Percentiles rank a stretch among this genome's conserved stretches.
phyloP scores from a whole-genome alignment of 805 yeast genomes.

The Starmerella vitae region DNA sequence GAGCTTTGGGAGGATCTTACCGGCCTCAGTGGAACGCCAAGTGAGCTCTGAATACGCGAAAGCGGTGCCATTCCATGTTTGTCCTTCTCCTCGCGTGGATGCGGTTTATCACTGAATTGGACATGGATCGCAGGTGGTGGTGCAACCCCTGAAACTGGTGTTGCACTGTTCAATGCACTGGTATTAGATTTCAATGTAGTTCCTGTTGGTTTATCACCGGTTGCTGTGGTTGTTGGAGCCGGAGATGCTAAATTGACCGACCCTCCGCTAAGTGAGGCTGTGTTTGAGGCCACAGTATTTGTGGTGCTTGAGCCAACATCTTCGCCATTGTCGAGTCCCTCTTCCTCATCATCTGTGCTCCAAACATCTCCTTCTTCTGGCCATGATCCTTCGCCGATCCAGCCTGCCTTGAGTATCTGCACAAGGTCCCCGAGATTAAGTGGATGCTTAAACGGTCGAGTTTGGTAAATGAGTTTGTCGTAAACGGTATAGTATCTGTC shows the following conservation, averaged over 20 bases:
- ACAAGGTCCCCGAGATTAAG: conserved; percentile 63
- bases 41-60: conserved; percentile 16
- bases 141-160: neutral
- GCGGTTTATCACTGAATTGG: conserved; percentile 17
- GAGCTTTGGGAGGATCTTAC: conserved; percentile 20
- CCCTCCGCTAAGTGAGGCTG: neutral
- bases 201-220: neutral
- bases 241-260: neutral
- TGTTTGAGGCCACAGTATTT: neutral
- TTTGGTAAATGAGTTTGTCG: conserved; percentile 53
- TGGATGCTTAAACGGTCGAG: conserved; percentile 51
- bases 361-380: conserved; percentile 22
- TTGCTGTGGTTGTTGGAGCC: neutral
- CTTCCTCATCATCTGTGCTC: conserved; percentile 16
- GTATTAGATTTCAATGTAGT: neutral
- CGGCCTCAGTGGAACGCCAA: conserved; percentile 16
- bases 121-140: conserved; percentile 8
- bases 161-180: neutral
- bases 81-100: conserved; percentile 10
- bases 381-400: conserved; percentile 73
- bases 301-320: neutral
- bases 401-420: conserved; percentile 64
- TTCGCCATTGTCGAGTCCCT: neutral
- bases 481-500: conserved; percentile 38
- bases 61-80: conserved; percentile 12